These are phyloP conservation scores for Candida gigantensis DNA, from an alignment of 1,139 yeast genomes.

Conservation along the genomic window DNA sequence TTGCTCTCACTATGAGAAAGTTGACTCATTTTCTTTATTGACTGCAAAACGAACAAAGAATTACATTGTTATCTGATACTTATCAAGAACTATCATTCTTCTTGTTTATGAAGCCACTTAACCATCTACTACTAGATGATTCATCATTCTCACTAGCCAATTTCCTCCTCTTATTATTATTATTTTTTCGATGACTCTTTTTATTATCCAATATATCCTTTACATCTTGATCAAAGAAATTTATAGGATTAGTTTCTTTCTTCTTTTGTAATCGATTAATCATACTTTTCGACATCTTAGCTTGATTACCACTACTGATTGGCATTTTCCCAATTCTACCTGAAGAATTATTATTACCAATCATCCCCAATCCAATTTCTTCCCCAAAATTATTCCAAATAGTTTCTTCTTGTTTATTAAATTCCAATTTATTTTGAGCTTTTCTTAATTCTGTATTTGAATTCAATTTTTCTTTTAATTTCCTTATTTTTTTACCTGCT, in stretches of 20 bases:
- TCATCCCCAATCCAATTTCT: slow-evolving; percentile 82
- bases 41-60: neutral
- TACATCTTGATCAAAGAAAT: slow-evolving; percentile 20
- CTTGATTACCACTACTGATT: slow-evolving; percentile 43
- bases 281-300: slow-evolving; percentile 58
- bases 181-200: neutral
- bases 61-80: too few species aligned
- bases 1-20: neutral
- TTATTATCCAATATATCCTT: slow-evolving; percentile 18
- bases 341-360: slow-evolving; percentile 37
- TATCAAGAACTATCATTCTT: too few species aligned
- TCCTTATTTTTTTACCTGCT: slow-evolving; percentile 81
- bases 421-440: slow-evolving; percentile 82
- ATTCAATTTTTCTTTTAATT: slow-evolving; percentile 70
- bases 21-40: neutral
- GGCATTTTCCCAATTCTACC: slow-evolving; percentile 39
- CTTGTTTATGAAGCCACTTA: slow-evolving; percentile 24
- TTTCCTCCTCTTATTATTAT: neutral
- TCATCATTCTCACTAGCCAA: neutral
- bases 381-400: slow-evolving; percentile 70
- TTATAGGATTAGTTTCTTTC: slow-evolving; percentile 9
- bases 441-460: slow-evolving; percentile 78
- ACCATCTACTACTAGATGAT: slow-evolving; percentile 20
- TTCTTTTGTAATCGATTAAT: slow-evolving; percentile 37
- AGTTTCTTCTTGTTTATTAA: slow-evolving; percentile 72